Base-by-base conservation (phyloP, 1,284 basidiomycete genomes). In the Boletus semigastroideus region DNA sequence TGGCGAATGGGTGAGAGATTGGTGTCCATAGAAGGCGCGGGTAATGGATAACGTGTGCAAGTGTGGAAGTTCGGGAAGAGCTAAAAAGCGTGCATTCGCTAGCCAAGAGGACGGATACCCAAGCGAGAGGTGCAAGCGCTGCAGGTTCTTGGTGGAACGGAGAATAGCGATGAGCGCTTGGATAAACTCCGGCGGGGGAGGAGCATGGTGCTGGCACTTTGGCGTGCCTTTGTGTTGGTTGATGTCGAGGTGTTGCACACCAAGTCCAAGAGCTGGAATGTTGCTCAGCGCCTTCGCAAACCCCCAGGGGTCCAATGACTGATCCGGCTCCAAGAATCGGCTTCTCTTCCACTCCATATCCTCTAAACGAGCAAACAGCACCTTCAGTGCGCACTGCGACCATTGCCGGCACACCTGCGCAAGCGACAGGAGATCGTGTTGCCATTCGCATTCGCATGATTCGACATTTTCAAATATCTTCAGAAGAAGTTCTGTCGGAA, bases 231-330 rank as follows among this genome's bases (percentile, higher is more conserved):
- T 36, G 27, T 20, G 16, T 14, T 48, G 34, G n/a, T 37, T 22
- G n/a, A 54, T 11, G 8, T 37, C 28, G 14, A 54, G 42, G 12
- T 13, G 5, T 30, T 19, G 40, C 5, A 54, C 5, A 7, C 9
- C 45, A 13, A 36, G 38, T 44, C 45, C 51, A n/a, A 54, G 51
- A 33, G 20, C 5, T 5, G 53, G 53, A 2, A 42, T 37, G 17
- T 42, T 12, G 12, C 28, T 5, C 8, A 54, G 19, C 31, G 42
- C 46, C 19, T 20, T 16, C 28, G 20, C 36, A 37, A 54, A 37
- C 8, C 17, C 38, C 5, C 4, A 70, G 70, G 71, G 75, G 22
- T 39, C 34, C 19, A 49, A 25, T 14, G 27, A 31, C 16, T 42
- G 27, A 4, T 3, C 22, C 11, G 33, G n/a, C 12, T 17, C 16